Base-by-base conservation (phyloP, 192 early-diverging fungal species). In the Coemansia sp. region DNA sequence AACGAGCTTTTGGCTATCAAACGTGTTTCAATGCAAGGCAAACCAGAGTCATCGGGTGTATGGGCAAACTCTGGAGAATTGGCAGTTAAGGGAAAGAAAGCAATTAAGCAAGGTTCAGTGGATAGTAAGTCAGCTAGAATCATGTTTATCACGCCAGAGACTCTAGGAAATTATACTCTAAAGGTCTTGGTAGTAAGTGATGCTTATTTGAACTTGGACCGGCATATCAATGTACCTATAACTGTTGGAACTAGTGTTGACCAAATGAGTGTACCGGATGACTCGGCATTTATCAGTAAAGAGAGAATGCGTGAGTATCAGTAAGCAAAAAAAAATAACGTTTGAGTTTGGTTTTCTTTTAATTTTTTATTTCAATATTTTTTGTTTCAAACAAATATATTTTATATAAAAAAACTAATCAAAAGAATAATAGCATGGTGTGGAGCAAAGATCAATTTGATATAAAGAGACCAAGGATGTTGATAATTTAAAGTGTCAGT, bases 1-100 rank as follows among this genome's bases (percentile, higher is more conserved):
- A 60, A 89, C 35, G 86, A 88, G 40, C 54, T 98, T 39, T 36
- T 95, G 40, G 89, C 85, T 3, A 39, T 95, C 46, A 94, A 90
- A 78, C 76, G 93, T 14, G 66, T 91, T 8, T 79, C 83, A 28
- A 84, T 85, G 78, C 72, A 83, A 10, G 85, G 70, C 22, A 38
- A 58, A 50, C 24, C 23, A 3, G 48, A 44, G 26, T 35, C 32
- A 5, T 27, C 49, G 0, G 51, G 46, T 34, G 48, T 50, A 13
- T 44, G 53, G 48, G 41, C 44, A 17, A 52, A 38, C 23, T 41
- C 53, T 34, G 45, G 40, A 6, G 39, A 52, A 29, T 35, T 41
- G 50, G 50, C 79, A n/a, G 28, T 53, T 10, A 68, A 78, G 39
- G 67, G 49, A 28, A n/a, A n/a, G n/a, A n/a, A n/a, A n/a, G n/a